These are phyloP conservation scores for Pseudevernia furfuracea DNA, from an alignment of 495 filamentous ascomycete genomes.

Conservation along the genomic window DNA sequence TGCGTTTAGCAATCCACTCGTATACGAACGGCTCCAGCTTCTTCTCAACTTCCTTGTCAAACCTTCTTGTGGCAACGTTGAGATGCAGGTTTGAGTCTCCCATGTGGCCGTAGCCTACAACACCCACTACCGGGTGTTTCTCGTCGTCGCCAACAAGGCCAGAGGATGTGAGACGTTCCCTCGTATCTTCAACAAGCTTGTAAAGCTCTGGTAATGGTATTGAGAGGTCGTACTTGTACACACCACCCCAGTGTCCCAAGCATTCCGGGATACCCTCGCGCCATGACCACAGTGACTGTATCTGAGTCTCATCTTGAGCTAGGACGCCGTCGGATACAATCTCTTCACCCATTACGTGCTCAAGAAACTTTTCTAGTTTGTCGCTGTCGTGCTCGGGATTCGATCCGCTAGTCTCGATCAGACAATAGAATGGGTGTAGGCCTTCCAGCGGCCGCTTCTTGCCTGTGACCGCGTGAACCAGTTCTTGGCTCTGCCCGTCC, in stretches of 20 bases:
- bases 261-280: slow-evolving; percentile 87
- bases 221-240: slow-evolving; percentile 97
- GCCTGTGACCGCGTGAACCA: slow-evolving; percentile 65
- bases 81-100: slow-evolving; percentile 92
- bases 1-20: slow-evolving; percentile 82
- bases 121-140: slow-evolving; percentile 71
- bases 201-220: slow-evolving; percentile 88
- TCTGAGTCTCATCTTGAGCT: slow-evolving; percentile 87
- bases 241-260: slow-evolving; percentile 82
- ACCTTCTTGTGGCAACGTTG: slow-evolving; percentile 73
- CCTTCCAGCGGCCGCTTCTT: slow-evolving; percentile 74
- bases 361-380: slow-evolving; percentile 80
- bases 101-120: slow-evolving; percentile 97
- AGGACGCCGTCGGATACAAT: slow-evolving; percentile 82
- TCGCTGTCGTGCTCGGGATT: slow-evolving; percentile 87
- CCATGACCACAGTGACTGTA: slow-evolving; percentile 79
- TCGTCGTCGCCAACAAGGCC: slow-evolving; percentile 75
- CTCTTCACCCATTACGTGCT: slow-evolving; percentile 76
- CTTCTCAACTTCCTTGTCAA: slow-evolving; percentile 83
- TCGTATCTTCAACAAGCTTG: slow-evolving; percentile 74
- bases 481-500: slow-evolving; percentile 70
- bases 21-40: slow-evolving; percentile 91
- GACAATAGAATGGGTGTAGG: slow-evolving; percentile 86
- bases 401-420: slow-evolving; percentile 91
- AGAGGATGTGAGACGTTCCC: slow-evolving; percentile 56